phyloP scores from a whole-genome alignment of 352 stramenopile genomes.

The Phytophthora sp. region DNA sequence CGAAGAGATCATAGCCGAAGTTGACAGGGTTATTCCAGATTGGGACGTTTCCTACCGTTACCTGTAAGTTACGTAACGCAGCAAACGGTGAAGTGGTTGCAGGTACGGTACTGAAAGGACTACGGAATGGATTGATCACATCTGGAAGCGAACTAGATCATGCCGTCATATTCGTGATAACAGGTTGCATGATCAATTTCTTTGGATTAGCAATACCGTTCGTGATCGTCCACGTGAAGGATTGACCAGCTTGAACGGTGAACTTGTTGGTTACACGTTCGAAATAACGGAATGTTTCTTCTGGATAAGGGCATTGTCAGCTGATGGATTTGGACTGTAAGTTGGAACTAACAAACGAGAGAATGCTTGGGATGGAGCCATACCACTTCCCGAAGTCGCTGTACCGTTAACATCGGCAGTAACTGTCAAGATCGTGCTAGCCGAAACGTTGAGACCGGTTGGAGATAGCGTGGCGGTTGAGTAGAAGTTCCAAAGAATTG shows the following conservation, averaged over 20 bases:
- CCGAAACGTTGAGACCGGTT: neutral
- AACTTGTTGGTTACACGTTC: constrained; percentile 21
- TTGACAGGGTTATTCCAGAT: constrained; percentile 13
- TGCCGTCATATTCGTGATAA: neutral
- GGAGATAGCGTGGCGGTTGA: neutral
- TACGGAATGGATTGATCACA: constrained; percentile 14
- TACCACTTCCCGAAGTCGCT: neutral
- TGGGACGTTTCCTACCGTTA: constrained; percentile 29
- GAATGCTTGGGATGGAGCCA: constrained; percentile 2
- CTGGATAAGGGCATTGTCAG: constrained; percentile 8
- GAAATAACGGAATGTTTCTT: constrained; percentile 24
- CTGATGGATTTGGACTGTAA: constrained; percentile 1
- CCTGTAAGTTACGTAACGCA: constrained; percentile 23
- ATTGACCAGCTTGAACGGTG: neutral
- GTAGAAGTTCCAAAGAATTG: neutral
- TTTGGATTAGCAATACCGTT: constrained; percentile 12
- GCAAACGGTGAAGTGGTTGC: constrained; percentile 25
- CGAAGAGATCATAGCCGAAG: constrained; percentile 35
- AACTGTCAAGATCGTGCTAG: neutral
- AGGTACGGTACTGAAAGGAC: constrained; percentile 11
- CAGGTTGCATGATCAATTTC: neutral
- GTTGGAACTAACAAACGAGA: constrained; percentile 1
- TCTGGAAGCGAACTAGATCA: neutral
- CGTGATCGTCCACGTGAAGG: neutral
- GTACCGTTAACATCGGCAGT: constrained; percentile 2